phyloP scores from a whole-genome alignment of 345 rosid genomes.

The Brassica nigra region DNA sequence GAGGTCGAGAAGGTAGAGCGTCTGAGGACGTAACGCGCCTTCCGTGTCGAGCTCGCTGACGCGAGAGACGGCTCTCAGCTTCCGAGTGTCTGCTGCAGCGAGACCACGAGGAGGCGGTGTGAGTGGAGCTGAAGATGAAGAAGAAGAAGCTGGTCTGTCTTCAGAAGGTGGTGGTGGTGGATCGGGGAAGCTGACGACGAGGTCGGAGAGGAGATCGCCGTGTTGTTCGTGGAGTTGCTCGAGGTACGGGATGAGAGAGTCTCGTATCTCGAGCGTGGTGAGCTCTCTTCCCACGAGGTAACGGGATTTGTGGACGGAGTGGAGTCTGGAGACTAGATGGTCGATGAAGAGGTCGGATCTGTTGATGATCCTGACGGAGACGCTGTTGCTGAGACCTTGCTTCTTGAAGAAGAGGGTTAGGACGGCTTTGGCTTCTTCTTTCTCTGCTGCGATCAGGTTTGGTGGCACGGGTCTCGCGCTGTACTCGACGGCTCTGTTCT shows the following conservation, averaged over 20 bases:
- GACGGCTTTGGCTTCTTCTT: slow-evolving; percentile 92
- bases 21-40: slow-evolving; percentile 71
- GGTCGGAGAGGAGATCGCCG: slow-evolving; percentile 57
- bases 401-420: slow-evolving; percentile 79
- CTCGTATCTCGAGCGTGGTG: slow-evolving; percentile 85
- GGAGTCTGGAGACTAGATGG: slow-evolving; percentile 82
- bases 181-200: slow-evolving; percentile 74
- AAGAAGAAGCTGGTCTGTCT: slow-evolving; percentile 40
- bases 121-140: slow-evolving; percentile 30
- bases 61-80: slow-evolving; percentile 65
- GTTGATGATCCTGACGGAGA: slow-evolving; percentile 69
- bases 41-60: slow-evolving; percentile 58
- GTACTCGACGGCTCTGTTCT: slow-evolving; percentile 57
- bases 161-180: slow-evolving; percentile 44
- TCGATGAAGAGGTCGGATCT: slow-evolving; percentile 71
- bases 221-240: slow-evolving; percentile 67
- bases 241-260: slow-evolving; percentile 78
- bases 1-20: slow-evolving; percentile 73
- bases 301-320: slow-evolving; percentile 74
- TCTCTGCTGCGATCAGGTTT: slow-evolving; percentile 70
- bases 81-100: slow-evolving; percentile 47
- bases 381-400: slow-evolving; percentile 70
- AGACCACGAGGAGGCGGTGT: slow-evolving; percentile 42
- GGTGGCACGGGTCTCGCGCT: slow-evolving; percentile 58
- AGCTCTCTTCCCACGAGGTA: slow-evolving; percentile 98